These are phyloP conservation scores for Saccharomycopsis javanensis DNA, from an alignment of 805 yeast species.

Conservation along the genomic window DNA sequence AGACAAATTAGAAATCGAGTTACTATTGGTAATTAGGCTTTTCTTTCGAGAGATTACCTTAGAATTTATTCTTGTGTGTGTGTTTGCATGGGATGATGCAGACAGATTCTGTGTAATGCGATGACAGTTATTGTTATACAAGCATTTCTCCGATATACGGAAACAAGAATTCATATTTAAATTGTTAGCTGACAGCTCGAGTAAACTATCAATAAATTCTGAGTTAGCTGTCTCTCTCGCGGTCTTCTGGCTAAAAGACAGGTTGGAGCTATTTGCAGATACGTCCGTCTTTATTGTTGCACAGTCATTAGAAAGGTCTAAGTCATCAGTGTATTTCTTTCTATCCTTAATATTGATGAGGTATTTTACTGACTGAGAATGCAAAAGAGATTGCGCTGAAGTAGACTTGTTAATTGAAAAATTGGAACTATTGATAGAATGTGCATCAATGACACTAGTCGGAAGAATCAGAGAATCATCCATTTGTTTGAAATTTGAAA, in stretches of 20 bases:
- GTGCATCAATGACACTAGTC: not conserved
- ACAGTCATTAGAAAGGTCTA: no score
- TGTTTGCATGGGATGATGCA: not conserved
- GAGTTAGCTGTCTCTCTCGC: not conserved
- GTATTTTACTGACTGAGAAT: not conserved
- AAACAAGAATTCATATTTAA: not conserved
- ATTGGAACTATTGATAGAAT: not conserved
- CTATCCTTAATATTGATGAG: not conserved
- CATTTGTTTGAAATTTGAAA: no score
- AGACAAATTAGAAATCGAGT: not conserved
- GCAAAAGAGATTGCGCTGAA: not conserved
- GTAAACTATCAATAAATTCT: not conserved
- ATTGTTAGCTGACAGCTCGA: not conserved
- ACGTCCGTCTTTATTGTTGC: no score
- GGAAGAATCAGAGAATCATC: not conserved
- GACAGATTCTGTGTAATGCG: not conserved
- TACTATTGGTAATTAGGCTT: not conserved
- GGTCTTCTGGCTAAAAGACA: not conserved
- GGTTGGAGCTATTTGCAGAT: not conserved
- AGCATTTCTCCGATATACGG: not conserved
- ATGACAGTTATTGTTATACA: not conserved
- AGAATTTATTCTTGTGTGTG: not conserved
- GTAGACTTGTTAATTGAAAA: not conserved
- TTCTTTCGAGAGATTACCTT: not conserved
- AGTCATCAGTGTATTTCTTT: not conserved